Evolutionary conservation across 78 protist genomes (phyloP).

Genomic region (Emiliania huxleyi): DNA sequence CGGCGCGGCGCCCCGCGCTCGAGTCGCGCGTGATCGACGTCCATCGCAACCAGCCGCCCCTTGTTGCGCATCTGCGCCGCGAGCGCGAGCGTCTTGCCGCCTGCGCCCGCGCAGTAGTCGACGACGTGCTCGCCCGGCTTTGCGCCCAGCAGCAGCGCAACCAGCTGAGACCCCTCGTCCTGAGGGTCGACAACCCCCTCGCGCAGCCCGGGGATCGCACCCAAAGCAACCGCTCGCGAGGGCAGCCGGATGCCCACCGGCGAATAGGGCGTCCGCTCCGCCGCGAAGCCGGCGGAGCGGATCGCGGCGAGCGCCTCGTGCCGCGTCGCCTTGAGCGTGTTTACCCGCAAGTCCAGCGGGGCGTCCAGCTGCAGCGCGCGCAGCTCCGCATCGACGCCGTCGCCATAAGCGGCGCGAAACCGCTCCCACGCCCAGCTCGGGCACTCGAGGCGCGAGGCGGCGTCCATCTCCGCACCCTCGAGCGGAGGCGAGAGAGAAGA

Average conservation of each 20-base stretch:
- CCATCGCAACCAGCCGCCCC: background rate
- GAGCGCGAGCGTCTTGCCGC: slow-evolving; percentile 6
- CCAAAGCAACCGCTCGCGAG: background rate
- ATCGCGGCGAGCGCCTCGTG: background rate
- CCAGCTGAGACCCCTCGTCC: background rate
- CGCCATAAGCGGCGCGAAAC: background rate
- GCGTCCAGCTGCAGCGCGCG: background rate
- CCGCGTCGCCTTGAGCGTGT: background rate
- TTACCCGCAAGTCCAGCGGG: background rate
- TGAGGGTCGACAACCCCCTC: background rate
- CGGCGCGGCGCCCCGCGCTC: background rate
- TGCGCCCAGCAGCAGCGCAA: background rate
- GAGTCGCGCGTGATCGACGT: background rate
- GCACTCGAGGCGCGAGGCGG: background rate
- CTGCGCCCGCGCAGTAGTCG: slow-evolving; percentile 18
- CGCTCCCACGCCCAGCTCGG: background rate
- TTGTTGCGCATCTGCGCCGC: background rate
- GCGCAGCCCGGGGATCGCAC: background rate
- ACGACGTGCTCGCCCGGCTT: background rate
- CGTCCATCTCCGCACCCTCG: background rate
- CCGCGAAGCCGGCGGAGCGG: background rate
- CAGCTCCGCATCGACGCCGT: background rate
- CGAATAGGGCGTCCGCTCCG: background rate
- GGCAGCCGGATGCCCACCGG: background rate
- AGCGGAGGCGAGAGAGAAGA: background rate